These are phyloP conservation scores for Lepidium campestre DNA, from an alignment of 441 rosid species.

Conservation along the genomic window DNA sequence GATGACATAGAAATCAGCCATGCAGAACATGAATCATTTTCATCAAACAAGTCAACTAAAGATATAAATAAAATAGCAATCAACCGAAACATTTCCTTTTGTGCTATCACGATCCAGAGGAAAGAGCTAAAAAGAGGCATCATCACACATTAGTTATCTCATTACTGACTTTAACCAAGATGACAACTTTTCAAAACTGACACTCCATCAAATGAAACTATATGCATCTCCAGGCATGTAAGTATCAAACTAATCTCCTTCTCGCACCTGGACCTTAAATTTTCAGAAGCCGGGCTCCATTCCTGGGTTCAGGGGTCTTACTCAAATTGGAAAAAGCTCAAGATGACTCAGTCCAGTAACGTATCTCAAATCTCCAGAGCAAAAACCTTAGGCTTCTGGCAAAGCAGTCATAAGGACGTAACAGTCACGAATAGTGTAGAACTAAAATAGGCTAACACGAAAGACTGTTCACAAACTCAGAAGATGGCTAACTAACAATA, in stretches of 20 bases:
- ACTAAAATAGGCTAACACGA: constrained; percentile 3
- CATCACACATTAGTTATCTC: not conserved
- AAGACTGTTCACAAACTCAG: not conserved
- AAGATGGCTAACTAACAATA: not conserved
- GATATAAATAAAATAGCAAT: not conserved
- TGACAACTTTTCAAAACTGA: not conserved
- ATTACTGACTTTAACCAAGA: not conserved
- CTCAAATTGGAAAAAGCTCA: constrained; percentile 3
- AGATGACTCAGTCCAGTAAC: constrained; percentile 5
- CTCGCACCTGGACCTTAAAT: constrained; percentile 8
- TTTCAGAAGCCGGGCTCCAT: not conserved
- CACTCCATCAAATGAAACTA: not conserved
- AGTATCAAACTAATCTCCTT: constrained; percentile 5
- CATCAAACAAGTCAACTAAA: not conserved
- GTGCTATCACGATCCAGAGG: not conserved
- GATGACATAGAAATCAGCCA: not conserved
- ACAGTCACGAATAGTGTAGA: constrained; percentile 1
- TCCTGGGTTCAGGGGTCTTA: not conserved
- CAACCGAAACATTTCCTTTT: not conserved
- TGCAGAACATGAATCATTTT: not conserved
- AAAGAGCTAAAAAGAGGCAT: not conserved
- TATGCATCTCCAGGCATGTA: not conserved
- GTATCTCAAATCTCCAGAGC: constrained; percentile 12
- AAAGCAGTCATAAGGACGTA: constrained; percentile 3
- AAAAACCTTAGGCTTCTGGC: constrained; percentile 14